Evolutionary conservation across 106 monocot genomes (phyloP).

Genomic region (Narthecium ossifragum): DNA sequence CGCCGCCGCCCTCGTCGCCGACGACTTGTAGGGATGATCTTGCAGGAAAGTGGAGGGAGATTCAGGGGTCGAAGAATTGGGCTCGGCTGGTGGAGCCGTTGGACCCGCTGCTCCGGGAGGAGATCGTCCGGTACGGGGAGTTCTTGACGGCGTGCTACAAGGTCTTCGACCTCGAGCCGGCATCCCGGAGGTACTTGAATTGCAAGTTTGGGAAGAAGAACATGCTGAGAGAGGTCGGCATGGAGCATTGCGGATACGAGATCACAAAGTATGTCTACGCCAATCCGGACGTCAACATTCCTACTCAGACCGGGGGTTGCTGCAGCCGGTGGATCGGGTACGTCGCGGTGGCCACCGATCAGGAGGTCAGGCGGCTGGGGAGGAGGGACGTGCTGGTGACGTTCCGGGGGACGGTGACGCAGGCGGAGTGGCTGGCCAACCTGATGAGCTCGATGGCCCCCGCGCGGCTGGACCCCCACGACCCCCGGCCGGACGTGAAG

Average conservation of each 20-base stretch:
- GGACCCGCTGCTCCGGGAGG: conserved; percentile 18
- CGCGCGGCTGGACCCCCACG: conserved; percentile 14
- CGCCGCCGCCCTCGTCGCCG: too few species aligned
- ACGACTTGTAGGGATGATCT: too few species aligned
- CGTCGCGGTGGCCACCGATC: conserved; percentile 4
- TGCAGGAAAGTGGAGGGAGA: conserved; percentile 17
- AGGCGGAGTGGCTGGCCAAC: conserved; percentile 23
- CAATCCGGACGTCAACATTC: conserved; percentile 8
- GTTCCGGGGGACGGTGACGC: conserved; percentile 32
- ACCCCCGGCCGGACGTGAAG: conserved; percentile 21
- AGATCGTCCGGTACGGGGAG: conserved; percentile 38
- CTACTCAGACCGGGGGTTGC: not conserved
- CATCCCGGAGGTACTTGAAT: conserved; percentile 19
- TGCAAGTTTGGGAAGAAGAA: conserved; percentile 25
- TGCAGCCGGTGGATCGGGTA: conserved; percentile 22
- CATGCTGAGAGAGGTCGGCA: conserved; percentile 7
- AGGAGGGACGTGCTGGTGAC: conserved; percentile 20
- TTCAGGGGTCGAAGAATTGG: conserved; percentile 28
- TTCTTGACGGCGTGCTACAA: conserved; percentile 30
- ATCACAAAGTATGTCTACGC: conserved; percentile 40
- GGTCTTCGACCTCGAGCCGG: conserved; percentile 29
- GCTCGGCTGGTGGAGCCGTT: conserved; percentile 12
- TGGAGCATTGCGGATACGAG: conserved; percentile 13
- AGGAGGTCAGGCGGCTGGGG: not conserved
- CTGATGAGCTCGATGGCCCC: conserved; percentile 28